Percentiles rank a stretch among this genome's conserved stretches.
Conservation (phyloP, 164 flowering plant genomes). For the Magnolia officinalis region DNA sequence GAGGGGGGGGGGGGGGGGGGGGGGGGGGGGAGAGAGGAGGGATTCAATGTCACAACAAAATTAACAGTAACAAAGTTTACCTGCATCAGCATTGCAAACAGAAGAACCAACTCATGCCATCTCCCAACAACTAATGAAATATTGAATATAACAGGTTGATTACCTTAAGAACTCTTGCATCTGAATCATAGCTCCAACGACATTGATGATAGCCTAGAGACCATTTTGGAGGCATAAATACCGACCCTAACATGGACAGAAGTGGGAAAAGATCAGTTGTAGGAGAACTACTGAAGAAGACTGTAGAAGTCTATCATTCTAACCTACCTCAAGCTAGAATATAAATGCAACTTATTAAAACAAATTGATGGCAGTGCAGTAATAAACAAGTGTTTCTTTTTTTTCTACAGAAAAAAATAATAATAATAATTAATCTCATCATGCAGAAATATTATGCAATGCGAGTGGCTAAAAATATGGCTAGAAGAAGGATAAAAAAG, state of each 20-base stretch:
- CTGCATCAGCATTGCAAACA: neutral
- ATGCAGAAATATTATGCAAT: neutral
- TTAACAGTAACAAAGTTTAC: neutral
- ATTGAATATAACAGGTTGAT: neutral
- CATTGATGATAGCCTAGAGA: slow-evolving; percentile 93
- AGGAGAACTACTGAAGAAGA: slow-evolving; percentile 2
- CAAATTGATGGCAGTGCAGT: neutral
- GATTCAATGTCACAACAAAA: neutral
- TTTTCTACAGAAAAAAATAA: neutral
- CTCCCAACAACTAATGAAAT: neutral
- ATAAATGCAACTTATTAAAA: neutral
- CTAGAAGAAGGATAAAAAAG: neutral
- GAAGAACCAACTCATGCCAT: neutral
- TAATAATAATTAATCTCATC: neutral
- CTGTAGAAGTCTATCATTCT: neutral
- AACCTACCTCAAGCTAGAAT: slow-evolving; percentile 1
- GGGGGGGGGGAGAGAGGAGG: neutral
- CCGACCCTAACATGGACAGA: slow-evolving; percentile 46
- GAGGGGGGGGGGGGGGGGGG: neutral
- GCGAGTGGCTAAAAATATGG: neutral
- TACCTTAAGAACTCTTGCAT: slow-evolving; percentile 70
- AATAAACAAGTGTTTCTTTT: neutral
- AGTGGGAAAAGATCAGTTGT: neutral
- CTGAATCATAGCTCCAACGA: slow-evolving; percentile 92
- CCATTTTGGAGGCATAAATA: slow-evolving; percentile 99